A percentile compares a stretch with the other conserved stretches of the same genome.
Evolutionary conservation across 1,139 yeast species (phyloP).

Genomic region (Yamadazyma sp.): DNA sequence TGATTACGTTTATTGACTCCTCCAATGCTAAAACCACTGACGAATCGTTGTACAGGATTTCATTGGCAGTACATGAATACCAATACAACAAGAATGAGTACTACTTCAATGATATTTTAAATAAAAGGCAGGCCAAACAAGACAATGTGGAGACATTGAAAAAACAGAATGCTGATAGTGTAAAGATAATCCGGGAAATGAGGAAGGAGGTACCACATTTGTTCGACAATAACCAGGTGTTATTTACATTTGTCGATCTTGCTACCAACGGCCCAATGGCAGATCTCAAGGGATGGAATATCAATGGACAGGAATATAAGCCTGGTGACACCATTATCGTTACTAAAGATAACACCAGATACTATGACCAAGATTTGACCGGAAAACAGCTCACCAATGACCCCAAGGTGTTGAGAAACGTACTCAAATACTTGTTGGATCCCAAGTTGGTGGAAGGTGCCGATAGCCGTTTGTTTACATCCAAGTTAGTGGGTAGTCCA

Average conservation of each 20-base stretch:
- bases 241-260: conserved; percentile 56
- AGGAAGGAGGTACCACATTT: conserved; percentile 49
- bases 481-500: conserved; percentile 44
- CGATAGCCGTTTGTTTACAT: conserved; percentile 11
- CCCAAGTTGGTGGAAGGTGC: conserved; percentile 18
- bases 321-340: conserved; percentile 46
- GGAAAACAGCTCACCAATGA: conserved; percentile 32
- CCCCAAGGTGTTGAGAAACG: conserved; percentile 27
- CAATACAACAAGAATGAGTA: conserved; percentile 43
- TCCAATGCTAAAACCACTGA: conserved; percentile 35
- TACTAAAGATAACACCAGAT: conserved; percentile 30
- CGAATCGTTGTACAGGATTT: conserved; percentile 40
- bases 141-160: conserved; percentile 44
- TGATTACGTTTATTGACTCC: conserved; percentile 54
- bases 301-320: conserved; percentile 29
- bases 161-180: conserved; percentile 39
- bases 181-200: conserved; percentile 45
- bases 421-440: conserved; percentile 35
- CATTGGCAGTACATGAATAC: conserved; percentile 56
- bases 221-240: conserved; percentile 42
- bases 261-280: conserved; percentile 33
- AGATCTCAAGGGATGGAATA: conserved; percentile 40
- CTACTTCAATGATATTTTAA: conserved; percentile 39
- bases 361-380: conserved; percentile 32
- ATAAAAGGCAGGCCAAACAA: conserved; percentile 43